Conservation (phyloP, 2,329 filamentous ascomycete genomes). For the Fusarium palustre region DNA sequence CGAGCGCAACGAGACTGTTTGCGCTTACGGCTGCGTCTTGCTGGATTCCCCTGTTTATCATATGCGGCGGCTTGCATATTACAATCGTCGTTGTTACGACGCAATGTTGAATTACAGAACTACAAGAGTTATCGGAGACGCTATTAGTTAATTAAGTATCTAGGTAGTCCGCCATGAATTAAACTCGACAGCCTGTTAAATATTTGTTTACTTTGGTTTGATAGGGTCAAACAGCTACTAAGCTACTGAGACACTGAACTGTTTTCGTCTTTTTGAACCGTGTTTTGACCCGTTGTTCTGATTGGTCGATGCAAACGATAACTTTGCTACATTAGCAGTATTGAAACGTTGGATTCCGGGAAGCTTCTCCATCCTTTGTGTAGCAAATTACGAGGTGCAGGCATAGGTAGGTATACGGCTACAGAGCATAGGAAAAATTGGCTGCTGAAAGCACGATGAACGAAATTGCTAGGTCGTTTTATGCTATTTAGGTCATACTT, state of each 20-base stretch:
- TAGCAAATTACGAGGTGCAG: neutral
- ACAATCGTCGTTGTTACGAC: neutral
- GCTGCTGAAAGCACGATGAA: too few species aligned
- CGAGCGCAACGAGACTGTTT: neutral
- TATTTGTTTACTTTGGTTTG: neutral
- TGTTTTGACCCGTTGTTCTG: neutral
- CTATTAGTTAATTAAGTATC: neutral
- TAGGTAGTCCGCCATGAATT: neutral
- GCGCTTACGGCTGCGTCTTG: neutral
- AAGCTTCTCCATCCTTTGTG: neutral
- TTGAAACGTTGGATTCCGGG: neutral
- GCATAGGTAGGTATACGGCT: neutral
- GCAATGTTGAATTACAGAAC: neutral
- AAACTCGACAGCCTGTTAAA: neutral
- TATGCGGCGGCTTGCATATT: neutral
- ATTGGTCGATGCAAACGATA: neutral
- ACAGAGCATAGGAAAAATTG: too few species aligned
- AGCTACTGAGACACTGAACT: neutral
- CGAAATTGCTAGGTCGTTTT: too few species aligned
- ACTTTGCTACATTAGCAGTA: neutral
- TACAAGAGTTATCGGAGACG: neutral
- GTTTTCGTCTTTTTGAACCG: neutral
- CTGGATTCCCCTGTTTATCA: neutral
- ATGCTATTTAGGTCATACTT: too few species aligned
- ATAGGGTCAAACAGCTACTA: neutral